Conservation (phyloP, 2,329 filamentous ascomycete species). For the Arthrinium puccinioides region DNA sequence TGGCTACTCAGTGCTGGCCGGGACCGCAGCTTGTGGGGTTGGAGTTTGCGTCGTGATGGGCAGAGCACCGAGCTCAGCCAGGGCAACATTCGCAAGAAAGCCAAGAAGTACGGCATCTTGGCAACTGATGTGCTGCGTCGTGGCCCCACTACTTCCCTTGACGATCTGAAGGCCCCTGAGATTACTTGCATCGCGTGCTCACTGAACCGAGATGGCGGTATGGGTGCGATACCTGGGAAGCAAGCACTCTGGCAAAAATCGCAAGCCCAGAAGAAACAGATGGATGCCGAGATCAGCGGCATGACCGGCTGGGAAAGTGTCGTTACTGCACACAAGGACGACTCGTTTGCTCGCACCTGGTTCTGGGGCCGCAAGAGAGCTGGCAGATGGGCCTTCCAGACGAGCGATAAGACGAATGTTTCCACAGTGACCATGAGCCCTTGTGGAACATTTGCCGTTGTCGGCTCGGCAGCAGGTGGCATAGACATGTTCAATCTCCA, state of each 20-base stretch:
- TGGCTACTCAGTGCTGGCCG: conserved; percentile 87
- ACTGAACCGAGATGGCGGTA: conserved; percentile 89
- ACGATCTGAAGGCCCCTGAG: conserved; percentile 79
- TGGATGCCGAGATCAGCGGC: conserved; percentile 64
- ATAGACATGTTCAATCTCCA: conserved; percentile 97
- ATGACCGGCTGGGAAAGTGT: conserved; percentile 96
- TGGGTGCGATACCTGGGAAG: conserved; percentile 73
- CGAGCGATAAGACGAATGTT: conserved; percentile 75
- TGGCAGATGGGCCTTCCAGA: conserved; percentile 87
- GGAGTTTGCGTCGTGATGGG: conserved; percentile 88
- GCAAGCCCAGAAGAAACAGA: conserved; percentile 51
- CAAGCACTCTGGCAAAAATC: conserved; percentile 79
- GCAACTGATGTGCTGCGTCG: conserved; percentile 48
- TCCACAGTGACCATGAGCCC: conserved; percentile 81
- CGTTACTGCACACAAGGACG: conserved; percentile 82
- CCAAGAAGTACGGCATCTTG: conserved; percentile 76
- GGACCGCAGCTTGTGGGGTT: conserved; percentile 91
- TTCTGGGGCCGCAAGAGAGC: conserved; percentile 95
- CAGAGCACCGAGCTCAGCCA: conserved; percentile 93
- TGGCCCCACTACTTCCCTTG: conserved; percentile 57
- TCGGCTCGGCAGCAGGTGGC: conserved; percentile 75
- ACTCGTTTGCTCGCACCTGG: conserved; percentile 86
- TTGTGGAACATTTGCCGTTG: conserved; percentile 87
- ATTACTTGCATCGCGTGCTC: conserved; percentile 90
- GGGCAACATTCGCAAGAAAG: conserved; percentile 78